Evolutionary conservation across 352 stramenopile species (phyloP).

Genomic region (Pythium aristosporum): DNA sequence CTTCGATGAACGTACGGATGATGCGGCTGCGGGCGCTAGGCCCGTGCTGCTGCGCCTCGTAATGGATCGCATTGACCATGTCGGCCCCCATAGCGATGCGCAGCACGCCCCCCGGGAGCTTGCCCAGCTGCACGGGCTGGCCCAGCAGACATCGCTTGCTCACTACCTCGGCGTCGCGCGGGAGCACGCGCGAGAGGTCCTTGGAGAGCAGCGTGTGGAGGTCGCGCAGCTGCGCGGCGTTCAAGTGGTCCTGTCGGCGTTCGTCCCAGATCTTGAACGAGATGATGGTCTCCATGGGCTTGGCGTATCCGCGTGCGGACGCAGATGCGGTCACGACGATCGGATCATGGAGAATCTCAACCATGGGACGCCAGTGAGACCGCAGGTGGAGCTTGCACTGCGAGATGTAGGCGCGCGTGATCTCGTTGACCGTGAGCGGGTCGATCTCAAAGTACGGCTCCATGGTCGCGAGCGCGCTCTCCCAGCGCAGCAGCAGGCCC

Average conservation of each 20-base stretch:
- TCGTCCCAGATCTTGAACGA: conserved; percentile 75
- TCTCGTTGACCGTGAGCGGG: conserved; percentile 37
- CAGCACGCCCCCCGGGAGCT: conserved; percentile 58
- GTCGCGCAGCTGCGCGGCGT: conserved; percentile 50
- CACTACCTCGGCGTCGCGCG: conserved; percentile 35
- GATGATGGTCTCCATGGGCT: conserved; percentile 71
- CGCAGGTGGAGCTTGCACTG: conserved; percentile 48
- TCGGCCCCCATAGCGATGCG: conserved; percentile 86
- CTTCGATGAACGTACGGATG: conserved; percentile 41
- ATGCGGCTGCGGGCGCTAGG: conserved; percentile 32
- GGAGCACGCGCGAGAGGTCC: conserved; percentile 55
- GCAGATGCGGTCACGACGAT: conserved; percentile 1
- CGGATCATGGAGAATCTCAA: conserved; percentile 45
- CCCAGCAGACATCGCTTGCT: conserved; percentile 71
- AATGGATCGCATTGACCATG: conserved; percentile 79
- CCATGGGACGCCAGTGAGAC: conserved; percentile 40
- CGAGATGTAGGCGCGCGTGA: conserved; percentile 61
- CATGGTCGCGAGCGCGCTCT: conserved; percentile 78
- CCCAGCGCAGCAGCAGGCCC: conserved; percentile 76
- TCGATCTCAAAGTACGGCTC: conserved; percentile 72
- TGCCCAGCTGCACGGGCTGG: conserved; percentile 79
- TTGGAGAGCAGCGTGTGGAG: conserved; percentile 73
- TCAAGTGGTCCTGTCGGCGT: conserved; percentile 36
- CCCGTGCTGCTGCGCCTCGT: conserved; percentile 27
- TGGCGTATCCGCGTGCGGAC: conserved; percentile 4